Conservation (phyloP, 768 basidiomycete species). For the Tremella mesenterica region DNA sequence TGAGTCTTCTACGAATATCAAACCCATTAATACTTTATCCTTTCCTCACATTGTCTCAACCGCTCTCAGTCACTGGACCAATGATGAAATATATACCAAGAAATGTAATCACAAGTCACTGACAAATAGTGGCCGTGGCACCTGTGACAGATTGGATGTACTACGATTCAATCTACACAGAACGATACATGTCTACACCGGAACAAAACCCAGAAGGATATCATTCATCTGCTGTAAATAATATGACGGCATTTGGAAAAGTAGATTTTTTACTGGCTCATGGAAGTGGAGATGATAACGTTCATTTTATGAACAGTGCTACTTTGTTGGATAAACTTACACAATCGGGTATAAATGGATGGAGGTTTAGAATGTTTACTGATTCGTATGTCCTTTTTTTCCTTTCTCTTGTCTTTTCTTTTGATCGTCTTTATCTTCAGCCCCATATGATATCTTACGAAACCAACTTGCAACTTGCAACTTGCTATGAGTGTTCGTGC, state of each 20-base stretch:
- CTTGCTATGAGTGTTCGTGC: too few relatives aligned
- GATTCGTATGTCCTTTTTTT: conserved; percentile 59
- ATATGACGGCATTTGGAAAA: conserved; percentile 68
- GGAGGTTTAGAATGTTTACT: conserved; percentile 87
- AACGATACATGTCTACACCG: conserved; percentile 90
- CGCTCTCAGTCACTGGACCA: too few relatives aligned
- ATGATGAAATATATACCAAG: too few relatives aligned
- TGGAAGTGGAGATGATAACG: conserved; percentile 90
- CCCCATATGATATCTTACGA: too few relatives aligned
- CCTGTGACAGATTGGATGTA: conserved; percentile 43
- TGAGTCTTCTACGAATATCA: too few relatives aligned
- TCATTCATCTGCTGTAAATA: conserved; percentile 73
- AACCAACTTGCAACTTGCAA: too few relatives aligned
- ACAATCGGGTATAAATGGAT: conserved; percentile 57
- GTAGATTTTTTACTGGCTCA: conserved; percentile 78
- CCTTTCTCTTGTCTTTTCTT: conserved; percentile 3
- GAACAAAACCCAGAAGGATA: conserved; percentile 75
- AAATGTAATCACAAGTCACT: conserved; percentile 31
- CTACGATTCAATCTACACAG: conserved; percentile 87
- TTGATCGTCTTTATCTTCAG: background rate
- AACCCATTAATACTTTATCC: too few relatives aligned
- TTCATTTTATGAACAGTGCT: conserved; percentile 86
- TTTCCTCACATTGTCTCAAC: too few relatives aligned
- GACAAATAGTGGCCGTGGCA: conserved; percentile 3
- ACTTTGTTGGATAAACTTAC: conserved; percentile 91